phyloP scores from a whole-genome alignment of 495 filamentous ascomycete species.

The Amniculicola lignicola region DNA sequence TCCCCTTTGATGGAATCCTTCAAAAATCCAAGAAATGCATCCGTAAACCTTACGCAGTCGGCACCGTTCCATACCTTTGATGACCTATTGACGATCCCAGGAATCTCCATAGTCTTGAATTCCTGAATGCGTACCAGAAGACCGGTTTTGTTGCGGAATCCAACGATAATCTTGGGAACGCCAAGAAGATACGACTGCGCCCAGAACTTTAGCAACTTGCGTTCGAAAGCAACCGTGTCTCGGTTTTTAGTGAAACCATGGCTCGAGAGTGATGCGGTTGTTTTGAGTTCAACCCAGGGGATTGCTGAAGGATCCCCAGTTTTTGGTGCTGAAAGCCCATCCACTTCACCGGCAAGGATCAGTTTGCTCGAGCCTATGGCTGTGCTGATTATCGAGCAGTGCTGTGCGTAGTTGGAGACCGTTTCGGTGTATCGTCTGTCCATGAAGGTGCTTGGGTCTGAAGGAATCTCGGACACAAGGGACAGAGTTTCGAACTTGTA shows the following conservation, averaged over 20 bases:
- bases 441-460: slow-evolving; percentile 65
- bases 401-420: slow-evolving; percentile 86
- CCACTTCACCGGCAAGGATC: slow-evolving; percentile 91
- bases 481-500: slow-evolving; percentile 95
- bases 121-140: slow-evolving; percentile 69
- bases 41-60: slow-evolving; percentile 84
- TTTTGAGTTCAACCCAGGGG: slow-evolving; percentile 95
- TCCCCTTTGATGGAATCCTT: slow-evolving; percentile 62
- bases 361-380: slow-evolving; percentile 70
- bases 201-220: slow-evolving; percentile 93
- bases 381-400: slow-evolving; percentile 88
- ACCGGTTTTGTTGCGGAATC: slow-evolving; percentile 74
- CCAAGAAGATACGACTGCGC: slow-evolving; percentile 92
- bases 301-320: slow-evolving; percentile 49
- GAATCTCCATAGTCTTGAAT: slow-evolving; percentile 72
- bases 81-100: slow-evolving; percentile 65
- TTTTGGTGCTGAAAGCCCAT: slow-evolving; percentile 61
- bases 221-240: slow-evolving; percentile 72
- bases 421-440: slow-evolving; percentile 65
- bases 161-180: slow-evolving; percentile 86
- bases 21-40: slow-evolving; percentile 71
- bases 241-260: slow-evolving; percentile 46
- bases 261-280: slow-evolving; percentile 63
- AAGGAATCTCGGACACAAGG: slow-evolving; percentile 70
- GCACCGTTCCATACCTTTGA: slow-evolving; percentile 79